Evolutionary conservation across 2,329 filamentous ascomycete genomes (phyloP), one percentile per base, ranked within the genome.

Genomic region (Pseudodiploospora longispora): DNA sequence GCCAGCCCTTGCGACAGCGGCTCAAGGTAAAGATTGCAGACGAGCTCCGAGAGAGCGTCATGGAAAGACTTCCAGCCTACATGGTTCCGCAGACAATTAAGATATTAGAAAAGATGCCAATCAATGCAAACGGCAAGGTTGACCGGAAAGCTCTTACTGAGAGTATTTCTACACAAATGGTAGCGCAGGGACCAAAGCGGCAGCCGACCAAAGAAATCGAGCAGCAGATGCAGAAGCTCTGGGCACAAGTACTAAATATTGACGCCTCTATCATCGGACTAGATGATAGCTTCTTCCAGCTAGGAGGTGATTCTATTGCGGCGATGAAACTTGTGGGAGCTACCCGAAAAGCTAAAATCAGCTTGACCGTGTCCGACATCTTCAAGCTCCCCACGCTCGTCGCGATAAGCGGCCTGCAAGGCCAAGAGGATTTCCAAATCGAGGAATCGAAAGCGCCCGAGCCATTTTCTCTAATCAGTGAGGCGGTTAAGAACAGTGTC

Each of bases 301-400:
- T 71, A 0, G 71, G 71, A 8, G 71, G 71, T 29, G 69, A 74
- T 51, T 74, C 71, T 1, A 63, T 74, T 2, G 49, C 61, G 1
- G 70, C 70, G 2, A 76, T 75, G 65, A 69, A 65, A 44, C 50
- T 76, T 5, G 71, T 48, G 9, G 38, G 30, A n/a, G 29, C 10
- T 6, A 30, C 33, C 29, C 46, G 45, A 9, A 34, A 38, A 7
- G 10, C 37, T 10, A 43, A 38, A 10, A 38, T 48, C 34, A 10
- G 29, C 10, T 31, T 50, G 10, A 10, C 36, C n/a, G 34, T 50
- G 19, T 27, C 34, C 40, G 34, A 48, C 29, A 37, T 50, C 34
- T 50, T 38, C 33, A 33, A 40, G 28, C 30, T 36, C 27, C 27
- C 29, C 19, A 35, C 39, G 7, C 29, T 41, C n/a, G n/a, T 19